Evolutionary conservation across 805 yeast species (phyloP).

Genomic region (Kazachstania viticola): DNA sequence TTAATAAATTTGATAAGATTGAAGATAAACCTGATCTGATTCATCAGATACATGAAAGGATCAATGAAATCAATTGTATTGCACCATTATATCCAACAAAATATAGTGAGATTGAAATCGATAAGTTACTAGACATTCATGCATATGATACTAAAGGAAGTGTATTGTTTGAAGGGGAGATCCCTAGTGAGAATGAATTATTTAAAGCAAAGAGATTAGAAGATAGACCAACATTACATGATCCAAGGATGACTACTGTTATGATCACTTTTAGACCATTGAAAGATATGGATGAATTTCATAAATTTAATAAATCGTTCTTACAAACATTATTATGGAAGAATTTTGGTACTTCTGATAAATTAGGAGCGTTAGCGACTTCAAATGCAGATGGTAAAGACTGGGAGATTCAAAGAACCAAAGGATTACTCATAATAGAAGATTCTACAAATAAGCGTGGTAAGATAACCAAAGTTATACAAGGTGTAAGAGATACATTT

Average conservation of each 20-base stretch:
- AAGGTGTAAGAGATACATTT: conserved; percentile 89
- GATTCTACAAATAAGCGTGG: conserved; percentile 20
- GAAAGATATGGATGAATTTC: conserved; percentile 27
- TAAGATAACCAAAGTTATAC: conserved; percentile 46
- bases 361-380: too few relatives aligned
- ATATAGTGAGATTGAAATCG: conserved; percentile 62
- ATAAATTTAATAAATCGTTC: conserved; percentile 40
- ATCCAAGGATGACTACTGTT: conserved; percentile 43
- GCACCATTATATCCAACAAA: conserved; percentile 59
- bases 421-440: conserved; percentile 53
- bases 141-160: conserved; percentile 43
- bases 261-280: conserved; percentile 36
- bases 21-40: conserved; percentile 14
- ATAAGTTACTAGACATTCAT: conserved; percentile 60
- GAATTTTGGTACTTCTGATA: conserved; percentile 35
- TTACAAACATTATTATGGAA: conserved; percentile 68
- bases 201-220: conserved; percentile 2
- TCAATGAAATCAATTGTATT: conserved; percentile 45
- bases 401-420: conserved; percentile 67
- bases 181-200: conserved; percentile 7
- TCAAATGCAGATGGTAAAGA: conserved; percentile 2
- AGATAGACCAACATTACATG: conserved; percentile 30
- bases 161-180: neutral
- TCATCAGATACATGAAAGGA: conserved; percentile 26
- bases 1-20: conserved; percentile 66